Percentiles rank a stretch among this genome's conserved stretches.
Evolutionary conservation across 2,329 filamentous ascomycete genomes (phyloP).

Genomic region (Huntiella decipiens): DNA sequence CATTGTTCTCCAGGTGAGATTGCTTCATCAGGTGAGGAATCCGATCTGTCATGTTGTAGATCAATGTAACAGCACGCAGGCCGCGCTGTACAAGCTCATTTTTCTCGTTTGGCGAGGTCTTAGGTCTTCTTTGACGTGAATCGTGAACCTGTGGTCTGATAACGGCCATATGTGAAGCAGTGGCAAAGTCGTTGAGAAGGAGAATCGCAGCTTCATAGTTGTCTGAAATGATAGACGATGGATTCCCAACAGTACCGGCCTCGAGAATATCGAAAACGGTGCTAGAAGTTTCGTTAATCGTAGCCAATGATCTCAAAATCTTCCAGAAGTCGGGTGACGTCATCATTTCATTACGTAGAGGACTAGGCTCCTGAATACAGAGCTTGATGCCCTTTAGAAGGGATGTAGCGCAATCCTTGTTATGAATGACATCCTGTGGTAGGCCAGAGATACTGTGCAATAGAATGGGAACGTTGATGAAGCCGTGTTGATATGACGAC

Average conservation of each 20-base stretch:
- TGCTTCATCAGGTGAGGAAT: slow-evolving; percentile 79
- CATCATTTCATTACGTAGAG: slow-evolving; percentile 78
- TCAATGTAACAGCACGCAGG: slow-evolving; percentile 59
- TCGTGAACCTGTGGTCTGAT: slow-evolving; percentile 4
- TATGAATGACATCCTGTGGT: slow-evolving; percentile 48
- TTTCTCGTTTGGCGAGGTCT: not conserved
- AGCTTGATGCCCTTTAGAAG: slow-evolving; percentile 61
- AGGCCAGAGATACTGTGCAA: slow-evolving; percentile 83
- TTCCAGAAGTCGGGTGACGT: slow-evolving; percentile 96
- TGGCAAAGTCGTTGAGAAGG: slow-evolving; percentile 77
- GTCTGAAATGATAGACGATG: slow-evolving; percentile 73
- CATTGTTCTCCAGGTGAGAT: slow-evolving; percentile 72
- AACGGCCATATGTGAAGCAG: slow-evolving; percentile 24
- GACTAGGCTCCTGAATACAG: slow-evolving; percentile 60
- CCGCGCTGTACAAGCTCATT: slow-evolving; percentile 30
- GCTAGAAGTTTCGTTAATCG: slow-evolving; percentile 48
- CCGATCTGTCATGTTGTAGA: slow-evolving; percentile 63
- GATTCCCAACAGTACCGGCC: slow-evolving; percentile 51
- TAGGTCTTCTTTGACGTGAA: slow-evolving; percentile 2
- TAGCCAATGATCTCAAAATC: slow-evolving; percentile 58
- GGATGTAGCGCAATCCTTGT: slow-evolving; percentile 34
- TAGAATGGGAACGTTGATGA: slow-evolving; percentile 77
- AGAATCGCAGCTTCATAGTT: slow-evolving; percentile 82
- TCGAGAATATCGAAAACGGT: slow-evolving; percentile 79
- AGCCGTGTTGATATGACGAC: slow-evolving; percentile 71